phyloP scores from a whole-genome alignment of 805 yeast genomes.

The Sugiyamaella boreocaroliniensis region DNA sequence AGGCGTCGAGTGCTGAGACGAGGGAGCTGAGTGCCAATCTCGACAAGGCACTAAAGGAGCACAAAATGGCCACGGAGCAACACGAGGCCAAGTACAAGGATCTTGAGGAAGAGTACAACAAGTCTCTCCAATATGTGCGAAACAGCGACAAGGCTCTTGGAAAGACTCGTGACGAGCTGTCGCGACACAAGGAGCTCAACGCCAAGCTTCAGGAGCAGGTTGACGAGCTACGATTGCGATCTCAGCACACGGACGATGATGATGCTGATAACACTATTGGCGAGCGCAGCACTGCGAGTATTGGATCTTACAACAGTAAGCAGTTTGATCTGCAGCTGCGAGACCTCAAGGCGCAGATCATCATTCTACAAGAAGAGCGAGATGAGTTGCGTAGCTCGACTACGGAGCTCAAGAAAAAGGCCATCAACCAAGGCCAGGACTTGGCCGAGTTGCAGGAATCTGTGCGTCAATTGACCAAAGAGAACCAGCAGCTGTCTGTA shows the following conservation, averaged over 20 bases:
- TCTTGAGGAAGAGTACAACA: slow-evolving; percentile 61
- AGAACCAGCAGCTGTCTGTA: slow-evolving; percentile 5
- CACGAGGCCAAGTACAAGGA: slow-evolving; percentile 31
- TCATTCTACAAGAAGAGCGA: slow-evolving; percentile 73
- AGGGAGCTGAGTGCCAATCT: slow-evolving; percentile 16
- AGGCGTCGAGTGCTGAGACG: slow-evolving; percentile 7
- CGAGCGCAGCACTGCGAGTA: slow-evolving; percentile 28
- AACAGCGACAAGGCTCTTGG: slow-evolving; percentile 71
- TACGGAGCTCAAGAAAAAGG: slow-evolving; percentile 29
- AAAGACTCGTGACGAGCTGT: slow-evolving; percentile 64
- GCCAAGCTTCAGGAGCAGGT: slow-evolving; percentile 56
- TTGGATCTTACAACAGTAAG: slow-evolving; percentile 30
- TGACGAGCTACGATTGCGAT: slow-evolving; percentile 57
- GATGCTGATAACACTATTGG: slow-evolving; percentile 23
- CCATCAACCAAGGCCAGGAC: slow-evolving; percentile 22
- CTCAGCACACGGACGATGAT: slow-evolving; percentile 30
- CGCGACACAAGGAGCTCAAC: slow-evolving; percentile 49
- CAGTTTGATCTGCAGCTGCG: slow-evolving; percentile 70
- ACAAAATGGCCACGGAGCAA: slow-evolving; percentile 25
- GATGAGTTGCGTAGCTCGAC: slow-evolving; percentile 48
- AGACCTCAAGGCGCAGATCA: slow-evolving; percentile 79
- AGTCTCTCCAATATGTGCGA: slow-evolving; percentile 63
- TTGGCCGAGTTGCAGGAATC: slow-evolving; percentile 15
- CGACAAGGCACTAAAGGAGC: slow-evolving; percentile 33
- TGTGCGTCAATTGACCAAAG: slow-evolving; percentile 8